phyloP scores from a whole-genome alignment of 2,329 filamentous ascomycete species.

The Juglanconis juglandina region DNA sequence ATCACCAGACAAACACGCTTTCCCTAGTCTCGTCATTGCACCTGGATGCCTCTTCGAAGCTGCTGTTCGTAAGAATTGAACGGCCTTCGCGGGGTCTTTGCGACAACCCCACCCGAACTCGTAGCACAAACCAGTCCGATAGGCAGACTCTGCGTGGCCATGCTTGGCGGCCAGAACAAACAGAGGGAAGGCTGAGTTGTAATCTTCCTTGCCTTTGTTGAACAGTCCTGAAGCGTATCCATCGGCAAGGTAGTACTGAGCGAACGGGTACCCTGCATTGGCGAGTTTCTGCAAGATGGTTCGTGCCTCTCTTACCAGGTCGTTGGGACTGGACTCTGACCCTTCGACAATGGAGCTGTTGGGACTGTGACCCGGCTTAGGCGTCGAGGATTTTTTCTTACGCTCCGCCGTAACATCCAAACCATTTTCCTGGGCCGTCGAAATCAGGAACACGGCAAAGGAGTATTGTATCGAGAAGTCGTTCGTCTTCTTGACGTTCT shows the following conservation, averaged over 20 bases:
- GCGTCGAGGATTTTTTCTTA: conserved; percentile 39
- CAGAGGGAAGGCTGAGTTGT: conserved; percentile 85
- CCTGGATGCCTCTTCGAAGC: conserved; percentile 94
- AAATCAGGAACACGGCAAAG: conserved; percentile 91
- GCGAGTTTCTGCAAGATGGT: conserved; percentile 82
- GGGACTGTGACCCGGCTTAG: conserved; percentile 44
- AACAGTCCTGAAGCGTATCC: conserved; percentile 93
- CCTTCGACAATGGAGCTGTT: conserved; percentile 46
- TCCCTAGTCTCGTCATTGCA: conserved; percentile 86
- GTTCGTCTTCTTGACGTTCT: conserved; percentile 95
- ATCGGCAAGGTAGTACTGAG: conserved; percentile 95
- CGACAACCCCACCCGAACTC: conserved; percentile 97
- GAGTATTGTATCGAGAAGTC: conserved; percentile 90
- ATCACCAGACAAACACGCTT: conserved; percentile 85
- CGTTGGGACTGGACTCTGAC: conserved; percentile 52
- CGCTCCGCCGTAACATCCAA: conserved; percentile 48
- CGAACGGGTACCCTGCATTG: conserved; percentile 89
- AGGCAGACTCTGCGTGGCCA: conserved; percentile 93
- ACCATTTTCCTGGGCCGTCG: conserved; percentile 77
- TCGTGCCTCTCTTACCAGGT: conserved; percentile 81
- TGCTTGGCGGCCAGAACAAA: conserved; percentile 95
- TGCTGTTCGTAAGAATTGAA: conserved; percentile 86
- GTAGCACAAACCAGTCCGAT: conserved; percentile 89
- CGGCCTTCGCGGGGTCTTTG: conserved; percentile 84
- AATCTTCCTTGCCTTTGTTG: conserved; percentile 89